Conservation (phyloP, 2,329 filamentous ascomycete genomes). For the Ceratocystis ficicola region DNA sequence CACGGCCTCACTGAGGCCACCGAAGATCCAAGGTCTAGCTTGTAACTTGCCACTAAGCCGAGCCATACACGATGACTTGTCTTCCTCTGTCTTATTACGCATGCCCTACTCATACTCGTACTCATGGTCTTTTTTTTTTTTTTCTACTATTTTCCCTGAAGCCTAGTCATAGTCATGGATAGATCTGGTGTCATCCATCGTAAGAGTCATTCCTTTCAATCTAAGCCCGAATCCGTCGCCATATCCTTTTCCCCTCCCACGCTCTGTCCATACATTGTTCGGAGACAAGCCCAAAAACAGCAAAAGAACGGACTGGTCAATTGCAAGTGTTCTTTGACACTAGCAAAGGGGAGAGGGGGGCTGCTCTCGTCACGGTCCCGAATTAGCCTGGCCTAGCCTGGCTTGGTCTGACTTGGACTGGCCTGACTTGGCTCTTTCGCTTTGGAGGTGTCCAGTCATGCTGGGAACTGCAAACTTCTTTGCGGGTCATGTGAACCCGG, state of each 20-base stretch:
- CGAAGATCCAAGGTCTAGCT: background rate
- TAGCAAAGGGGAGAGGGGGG: background rate
- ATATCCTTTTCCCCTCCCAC: background rate
- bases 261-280: background rate
- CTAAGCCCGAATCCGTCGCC: conserved; percentile 5
- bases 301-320: background rate
- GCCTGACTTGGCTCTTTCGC: background rate
- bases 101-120: too few species aligned
- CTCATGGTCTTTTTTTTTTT: background rate
- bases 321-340: background rate
- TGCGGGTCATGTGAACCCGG: background rate
- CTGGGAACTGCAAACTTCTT: background rate
- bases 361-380: background rate
- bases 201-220: conserved; percentile 9
- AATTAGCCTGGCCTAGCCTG: background rate
- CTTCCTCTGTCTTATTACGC: too few species aligned
- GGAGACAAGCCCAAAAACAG: background rate
- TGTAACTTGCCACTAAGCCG: background rate
- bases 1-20: conserved; percentile 6
- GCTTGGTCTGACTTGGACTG: background rate
- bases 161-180: background rate
- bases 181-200: background rate
- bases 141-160: background rate
- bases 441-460: background rate
- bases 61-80: too few species aligned